A percentile compares a stretch with the other conserved stretches of the same genome.
Conservation (phyloP, 805 yeast species). For the Alloascoidea hylecoeti region DNA sequence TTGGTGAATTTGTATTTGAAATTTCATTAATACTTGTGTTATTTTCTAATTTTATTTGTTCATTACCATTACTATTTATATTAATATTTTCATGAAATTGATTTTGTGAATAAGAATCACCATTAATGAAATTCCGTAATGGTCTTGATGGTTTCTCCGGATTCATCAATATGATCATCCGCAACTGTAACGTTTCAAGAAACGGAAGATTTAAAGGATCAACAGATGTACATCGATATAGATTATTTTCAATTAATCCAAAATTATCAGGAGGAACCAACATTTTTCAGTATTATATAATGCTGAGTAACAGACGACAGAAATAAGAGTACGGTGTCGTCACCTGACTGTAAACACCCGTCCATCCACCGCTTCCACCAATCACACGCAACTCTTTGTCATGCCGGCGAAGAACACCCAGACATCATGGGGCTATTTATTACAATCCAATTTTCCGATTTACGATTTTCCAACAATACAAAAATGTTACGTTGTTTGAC, state of each 20-base stretch:
- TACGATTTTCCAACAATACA: too few species aligned
- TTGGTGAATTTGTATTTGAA: background rate
- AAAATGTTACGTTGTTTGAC: too few species aligned
- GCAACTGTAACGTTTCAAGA: slow-evolving; percentile 54
- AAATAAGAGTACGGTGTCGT: too few species aligned
- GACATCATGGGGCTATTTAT: too few species aligned
- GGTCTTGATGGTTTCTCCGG: slow-evolving; percentile 76
- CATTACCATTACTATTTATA: slow-evolving; percentile 18
- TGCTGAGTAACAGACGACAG: too few species aligned
- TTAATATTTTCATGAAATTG: slow-evolving; percentile 28
- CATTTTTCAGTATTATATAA: too few species aligned
- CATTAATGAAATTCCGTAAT: slow-evolving; percentile 50
- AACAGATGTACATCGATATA: slow-evolving; percentile 69
- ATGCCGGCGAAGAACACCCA: too few species aligned
- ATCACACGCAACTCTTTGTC: too few species aligned
- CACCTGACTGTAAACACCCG: too few species aligned
- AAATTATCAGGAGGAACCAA: slow-evolving; percentile 87
- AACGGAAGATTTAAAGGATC: slow-evolving; percentile 71
- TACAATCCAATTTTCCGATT: too few species aligned
- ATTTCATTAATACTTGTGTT: slow-evolving; percentile 2
- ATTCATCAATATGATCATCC: slow-evolving; percentile 60
- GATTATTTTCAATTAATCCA: slow-evolving; percentile 80
- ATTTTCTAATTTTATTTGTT: too few species aligned
- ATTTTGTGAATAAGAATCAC: slow-evolving; percentile 29
- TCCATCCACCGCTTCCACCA: too few species aligned